Evolutionary conservation across 768 basidiomycete genomes (phyloP).

Genomic region (Boletales sp.): DNA sequence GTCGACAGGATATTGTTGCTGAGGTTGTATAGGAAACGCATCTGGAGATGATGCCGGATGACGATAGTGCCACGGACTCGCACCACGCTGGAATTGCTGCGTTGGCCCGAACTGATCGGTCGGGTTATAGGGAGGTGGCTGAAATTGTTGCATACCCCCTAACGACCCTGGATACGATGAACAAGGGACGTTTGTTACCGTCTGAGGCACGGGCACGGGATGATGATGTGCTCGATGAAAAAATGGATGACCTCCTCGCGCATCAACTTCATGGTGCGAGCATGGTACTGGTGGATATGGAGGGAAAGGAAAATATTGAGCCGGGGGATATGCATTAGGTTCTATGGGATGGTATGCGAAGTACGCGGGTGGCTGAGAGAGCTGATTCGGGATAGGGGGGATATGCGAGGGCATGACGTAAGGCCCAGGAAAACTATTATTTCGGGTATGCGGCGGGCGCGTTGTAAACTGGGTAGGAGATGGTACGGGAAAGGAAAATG

Average conservation of each 20-base stretch:
- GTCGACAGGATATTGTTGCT: slow-evolving; percentile 28
- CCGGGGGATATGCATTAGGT: slow-evolving; percentile 36
- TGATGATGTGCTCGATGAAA: slow-evolving; percentile 19
- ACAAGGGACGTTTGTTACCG: slow-evolving; percentile 16
- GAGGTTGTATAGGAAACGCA: slow-evolving; percentile 30
- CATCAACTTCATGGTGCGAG: slow-evolving; percentile 36
- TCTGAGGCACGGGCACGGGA: slow-evolving; percentile 21
- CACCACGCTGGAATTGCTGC: slow-evolving; percentile 33
- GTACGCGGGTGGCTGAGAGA: slow-evolving; percentile 31
- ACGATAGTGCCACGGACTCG: slow-evolving; percentile 51
- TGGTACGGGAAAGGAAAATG: slow-evolving; percentile 20
- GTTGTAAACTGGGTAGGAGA: slow-evolving; percentile 20
- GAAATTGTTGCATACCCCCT: slow-evolving; percentile 15
- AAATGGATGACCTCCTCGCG: slow-evolving; percentile 31
- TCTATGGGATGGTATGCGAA: slow-evolving; percentile 36
- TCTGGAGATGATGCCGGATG: slow-evolving; percentile 26
- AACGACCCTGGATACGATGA: slow-evolving; percentile 16
- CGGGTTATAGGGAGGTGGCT: slow-evolving; percentile 23
- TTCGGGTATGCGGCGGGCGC: slow-evolving; percentile 32
- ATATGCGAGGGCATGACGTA: slow-evolving; percentile 47
- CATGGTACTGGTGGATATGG: slow-evolving; percentile 30
- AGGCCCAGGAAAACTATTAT: slow-evolving; percentile 37
- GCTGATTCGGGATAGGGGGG: slow-evolving; percentile 25
- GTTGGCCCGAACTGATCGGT: slow-evolving; percentile 36
- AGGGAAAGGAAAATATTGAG: slow-evolving; percentile 38